phyloP scores from a whole-genome alignment of 2,329 filamentous ascomycete species.

The Microcera coccophila region DNA sequence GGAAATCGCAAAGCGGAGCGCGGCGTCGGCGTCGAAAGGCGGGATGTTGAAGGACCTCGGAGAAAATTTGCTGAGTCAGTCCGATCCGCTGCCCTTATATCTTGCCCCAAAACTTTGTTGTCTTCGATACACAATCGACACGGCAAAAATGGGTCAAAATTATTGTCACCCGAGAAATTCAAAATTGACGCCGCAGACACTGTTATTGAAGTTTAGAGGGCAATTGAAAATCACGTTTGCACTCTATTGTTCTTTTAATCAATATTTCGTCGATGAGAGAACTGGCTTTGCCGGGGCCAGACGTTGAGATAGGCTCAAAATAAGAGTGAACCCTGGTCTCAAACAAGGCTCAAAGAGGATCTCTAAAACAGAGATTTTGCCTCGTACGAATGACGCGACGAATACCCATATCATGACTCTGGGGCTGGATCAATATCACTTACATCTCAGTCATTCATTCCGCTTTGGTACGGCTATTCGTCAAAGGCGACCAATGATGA shows the following conservation, averaged over 20 bases:
- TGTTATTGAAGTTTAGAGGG: not conserved
- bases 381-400: no score
- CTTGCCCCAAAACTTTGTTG: slow-evolving; percentile 37
- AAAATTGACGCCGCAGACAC: slow-evolving; percentile 8
- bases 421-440: no score
- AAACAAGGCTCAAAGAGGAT: no score
- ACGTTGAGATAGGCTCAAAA: no score
- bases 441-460: no score
- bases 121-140: slow-evolving; percentile 39
- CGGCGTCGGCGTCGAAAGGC: slow-evolving; percentile 17
- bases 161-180: slow-evolving; percentile 17
- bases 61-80: slow-evolving; percentile 44
- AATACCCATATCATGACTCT: no score
- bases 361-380: no score
- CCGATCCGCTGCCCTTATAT: slow-evolving; percentile 37
- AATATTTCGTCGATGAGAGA: no score
- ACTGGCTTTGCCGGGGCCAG: no score
- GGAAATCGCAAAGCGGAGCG: slow-evolving; percentile 18
- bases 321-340: no score
- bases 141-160: slow-evolving; percentile 21
- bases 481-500: no score
- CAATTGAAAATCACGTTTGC: not conserved
- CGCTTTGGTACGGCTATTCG: no score
- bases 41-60: slow-evolving; percentile 32
- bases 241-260: not conserved